A percentile compares a stretch with the other conserved stretches of the same genome.
phyloP scores from a whole-genome alignment of 345 rosid species.

The Psidium guajava region DNA sequence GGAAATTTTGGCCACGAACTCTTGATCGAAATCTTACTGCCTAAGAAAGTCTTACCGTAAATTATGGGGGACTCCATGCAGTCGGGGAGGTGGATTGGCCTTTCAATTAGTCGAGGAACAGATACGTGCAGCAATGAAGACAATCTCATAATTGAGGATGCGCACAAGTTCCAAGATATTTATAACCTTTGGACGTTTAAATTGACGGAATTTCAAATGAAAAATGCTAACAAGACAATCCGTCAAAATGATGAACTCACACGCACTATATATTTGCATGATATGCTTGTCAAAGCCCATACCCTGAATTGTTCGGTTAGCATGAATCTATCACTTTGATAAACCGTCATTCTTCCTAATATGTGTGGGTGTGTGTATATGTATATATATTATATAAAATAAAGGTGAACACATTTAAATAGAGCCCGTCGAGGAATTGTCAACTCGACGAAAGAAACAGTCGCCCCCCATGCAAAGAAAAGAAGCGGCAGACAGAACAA shows the following conservation, averaged over 20 bases:
- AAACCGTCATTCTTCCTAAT: no score
- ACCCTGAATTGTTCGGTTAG: no score
- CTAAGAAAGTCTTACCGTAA: not conserved
- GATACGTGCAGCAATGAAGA: not conserved
- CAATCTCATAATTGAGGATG: not conserved
- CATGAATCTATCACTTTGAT: no score
- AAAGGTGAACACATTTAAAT: not conserved
- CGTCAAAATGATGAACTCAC: no score
- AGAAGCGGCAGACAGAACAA: not conserved
- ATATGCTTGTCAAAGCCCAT: no score
- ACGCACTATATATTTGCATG: fast-evolving
- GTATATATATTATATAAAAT: not conserved
- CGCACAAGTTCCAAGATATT: no score
- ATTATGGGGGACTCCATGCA: not conserved
- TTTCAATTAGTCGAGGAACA: no score
- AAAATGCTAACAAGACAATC: no score
- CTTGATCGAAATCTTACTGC: not conserved
- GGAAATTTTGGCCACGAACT: not conserved
- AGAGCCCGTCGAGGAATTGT: not conserved
- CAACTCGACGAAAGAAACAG: not conserved
- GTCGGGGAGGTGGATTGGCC: not conserved
- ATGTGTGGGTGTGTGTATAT: no score
- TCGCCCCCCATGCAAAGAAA: not conserved
- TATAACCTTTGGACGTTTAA: no score
- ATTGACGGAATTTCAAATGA: not conserved